These are phyloP conservation scores for Candida silvicultrix DNA, from an alignment of 805 yeast species.

Conservation along the genomic window DNA sequence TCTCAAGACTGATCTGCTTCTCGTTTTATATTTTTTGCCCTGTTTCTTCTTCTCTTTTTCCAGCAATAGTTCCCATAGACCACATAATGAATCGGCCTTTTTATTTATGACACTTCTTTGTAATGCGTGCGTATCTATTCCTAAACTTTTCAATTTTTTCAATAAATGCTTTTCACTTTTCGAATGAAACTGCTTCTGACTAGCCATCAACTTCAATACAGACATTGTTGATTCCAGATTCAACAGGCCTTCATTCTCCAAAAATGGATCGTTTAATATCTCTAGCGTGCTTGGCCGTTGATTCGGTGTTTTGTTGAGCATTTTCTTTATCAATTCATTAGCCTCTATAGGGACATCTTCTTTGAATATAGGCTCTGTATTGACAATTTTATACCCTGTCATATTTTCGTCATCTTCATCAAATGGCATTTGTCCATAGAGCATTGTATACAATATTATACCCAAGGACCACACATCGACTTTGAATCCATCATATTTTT, in stretches of 20 bases:
- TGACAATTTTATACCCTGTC: conserved; percentile 54
- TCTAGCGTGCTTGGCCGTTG: conserved; percentile 51
- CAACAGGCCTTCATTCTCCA: conserved; percentile 38
- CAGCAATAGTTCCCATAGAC: conserved; percentile 63
- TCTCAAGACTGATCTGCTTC: conserved; percentile 29
- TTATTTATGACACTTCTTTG: conserved; percentile 49
- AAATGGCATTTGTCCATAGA: conserved; percentile 87
- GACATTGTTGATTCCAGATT: conserved; percentile 34
- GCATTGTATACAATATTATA: conserved; percentile 75
- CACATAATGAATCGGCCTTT: conserved; percentile 67
- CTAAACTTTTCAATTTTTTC: conserved; percentile 50
- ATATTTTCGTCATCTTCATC: conserved; percentile 69
- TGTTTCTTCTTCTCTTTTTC: conserved; percentile 37
- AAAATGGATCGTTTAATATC: conserved; percentile 44
- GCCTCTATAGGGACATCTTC: conserved; percentile 43
- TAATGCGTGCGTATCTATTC: conserved; percentile 58
- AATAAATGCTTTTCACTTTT: conserved; percentile 57
- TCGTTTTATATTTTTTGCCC: conserved; percentile 24
- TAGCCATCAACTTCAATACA: conserved; percentile 29
- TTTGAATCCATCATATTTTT: conserved; percentile 71
- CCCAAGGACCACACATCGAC: conserved; percentile 93
- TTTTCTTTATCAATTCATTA: conserved; percentile 38
- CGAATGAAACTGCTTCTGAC: conserved; percentile 43
- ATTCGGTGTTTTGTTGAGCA: conserved; percentile 63
- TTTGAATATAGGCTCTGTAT: conserved; percentile 56